phyloP scores from a whole-genome alignment of 306 rosid genomes.

The Cucurbita argyrosperma region DNA sequence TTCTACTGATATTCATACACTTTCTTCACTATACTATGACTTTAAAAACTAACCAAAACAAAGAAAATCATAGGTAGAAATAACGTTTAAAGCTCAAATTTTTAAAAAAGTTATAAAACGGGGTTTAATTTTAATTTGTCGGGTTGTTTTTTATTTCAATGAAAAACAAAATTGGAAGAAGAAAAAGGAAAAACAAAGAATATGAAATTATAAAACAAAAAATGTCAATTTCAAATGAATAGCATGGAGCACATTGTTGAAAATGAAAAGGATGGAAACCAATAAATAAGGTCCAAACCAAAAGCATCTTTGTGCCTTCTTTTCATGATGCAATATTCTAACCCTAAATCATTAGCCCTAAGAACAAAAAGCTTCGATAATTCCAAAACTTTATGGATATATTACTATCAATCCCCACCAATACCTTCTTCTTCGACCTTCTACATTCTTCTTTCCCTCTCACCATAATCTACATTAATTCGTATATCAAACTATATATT shows the following conservation, averaged over 20 bases:
- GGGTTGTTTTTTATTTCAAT: background rate
- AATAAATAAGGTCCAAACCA: slow-evolving; percentile 23
- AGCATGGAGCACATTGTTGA: slow-evolving; percentile 1
- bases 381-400: slow-evolving; percentile 7
- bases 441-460: background rate
- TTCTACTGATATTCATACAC: too few relatives aligned
- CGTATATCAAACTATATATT: too few relatives aligned
- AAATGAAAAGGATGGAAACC: slow-evolving; percentile 23
- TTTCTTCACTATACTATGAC: too few relatives aligned
- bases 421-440: background rate
- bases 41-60: too few relatives aligned
- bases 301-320: slow-evolving; percentile 29
- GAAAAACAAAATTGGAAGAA: background rate
- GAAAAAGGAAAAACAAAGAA: background rate
- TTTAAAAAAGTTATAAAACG: too few relatives aligned
- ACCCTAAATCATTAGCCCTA: slow-evolving; percentile 1
- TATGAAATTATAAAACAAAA: background rate
- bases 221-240: slow-evolving; percentile 11
- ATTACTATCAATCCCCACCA: background rate
- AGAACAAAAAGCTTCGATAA: slow-evolving; percentile 16
- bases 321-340: slow-evolving; percentile 14
- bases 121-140: background rate
- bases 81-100: too few relatives aligned
- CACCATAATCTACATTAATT: too few relatives aligned
- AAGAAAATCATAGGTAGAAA: too few relatives aligned